These are phyloP conservation scores for Neurospora sp. DNA, from an alignment of 2,329 filamentous ascomycete genomes.

Conservation along the genomic window DNA sequence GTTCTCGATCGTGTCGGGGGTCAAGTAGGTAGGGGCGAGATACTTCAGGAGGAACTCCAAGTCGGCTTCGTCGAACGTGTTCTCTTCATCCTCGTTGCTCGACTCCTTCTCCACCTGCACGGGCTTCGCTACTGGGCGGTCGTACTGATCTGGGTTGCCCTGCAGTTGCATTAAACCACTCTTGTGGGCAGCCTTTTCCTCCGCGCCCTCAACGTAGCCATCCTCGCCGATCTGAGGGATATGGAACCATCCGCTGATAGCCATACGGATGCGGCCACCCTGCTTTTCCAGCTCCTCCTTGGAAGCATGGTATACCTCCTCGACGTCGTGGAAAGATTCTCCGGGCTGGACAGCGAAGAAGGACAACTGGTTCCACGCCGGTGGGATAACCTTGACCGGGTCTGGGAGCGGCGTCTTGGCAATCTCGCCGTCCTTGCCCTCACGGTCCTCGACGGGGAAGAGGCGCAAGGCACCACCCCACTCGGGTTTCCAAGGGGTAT, in stretches of 20 bases:
- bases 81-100: conserved; percentile 42
- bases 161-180: conserved; percentile 90
- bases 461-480: conserved; percentile 90
- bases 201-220: conserved; percentile 77
- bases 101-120: conserved; percentile 33
- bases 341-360: conserved; percentile 98
- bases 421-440: conserved; percentile 59
- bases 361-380: conserved; percentile 92
- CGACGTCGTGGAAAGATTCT: conserved; percentile 98
- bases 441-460: conserved; percentile 59
- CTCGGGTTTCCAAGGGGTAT: conserved; percentile 76
- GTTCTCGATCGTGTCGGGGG: conserved; percentile 79
- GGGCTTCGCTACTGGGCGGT: conserved; percentile 59
- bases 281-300: conserved; percentile 54
- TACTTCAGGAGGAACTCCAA: conserved; percentile 86
- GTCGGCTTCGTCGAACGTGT: conserved; percentile 59
- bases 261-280: conserved; percentile 80
- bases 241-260: conserved; percentile 98
- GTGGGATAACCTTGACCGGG: conserved; percentile 72
- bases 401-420: conserved; percentile 76
- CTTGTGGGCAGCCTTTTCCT: conserved; percentile 79
- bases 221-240: conserved; percentile 93
- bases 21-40: conserved; percentile 81
- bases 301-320: conserved; percentile 79
- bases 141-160: conserved; percentile 82